These are phyloP conservation scores for Cladosporium sp. DNA, from an alignment of 2,329 filamentous ascomycete species.

Conservation along the genomic window DNA sequence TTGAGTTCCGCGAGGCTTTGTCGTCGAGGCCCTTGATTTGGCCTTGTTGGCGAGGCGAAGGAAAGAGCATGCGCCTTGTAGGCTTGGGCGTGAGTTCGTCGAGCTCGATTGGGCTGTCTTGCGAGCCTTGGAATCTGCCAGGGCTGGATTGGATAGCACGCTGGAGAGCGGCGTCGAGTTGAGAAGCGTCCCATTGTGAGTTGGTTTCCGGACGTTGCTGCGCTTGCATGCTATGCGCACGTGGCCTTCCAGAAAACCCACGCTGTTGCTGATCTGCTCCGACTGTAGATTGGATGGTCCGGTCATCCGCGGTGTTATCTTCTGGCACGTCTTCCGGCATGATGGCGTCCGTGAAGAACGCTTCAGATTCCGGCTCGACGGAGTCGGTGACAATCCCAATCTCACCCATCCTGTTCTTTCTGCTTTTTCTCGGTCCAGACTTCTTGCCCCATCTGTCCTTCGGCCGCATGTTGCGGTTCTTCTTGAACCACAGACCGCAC, in stretches of 20 bases:
- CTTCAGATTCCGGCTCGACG: conserved; percentile 27
- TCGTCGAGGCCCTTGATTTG: conserved; percentile 57
- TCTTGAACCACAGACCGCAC: conserved; percentile 91
- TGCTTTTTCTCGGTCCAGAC: conserved; percentile 20
- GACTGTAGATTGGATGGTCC: not conserved
- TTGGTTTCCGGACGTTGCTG: conserved; percentile 24
- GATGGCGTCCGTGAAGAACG: conserved; percentile 26
- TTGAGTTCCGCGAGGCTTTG: conserved; percentile 33
- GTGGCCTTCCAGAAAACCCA: conserved; percentile 32
- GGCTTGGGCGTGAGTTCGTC: conserved; percentile 52
- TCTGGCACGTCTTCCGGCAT: conserved; percentile 19
- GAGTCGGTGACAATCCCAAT: conserved; percentile 21
- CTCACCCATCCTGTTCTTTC: conserved; percentile 20
- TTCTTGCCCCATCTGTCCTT: conserved; percentile 66
- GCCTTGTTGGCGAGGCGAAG: conserved; percentile 64
- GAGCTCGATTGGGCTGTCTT: conserved; percentile 44
- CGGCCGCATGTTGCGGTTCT: conserved; percentile 79
- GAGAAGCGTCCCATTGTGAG: conserved; percentile 25
- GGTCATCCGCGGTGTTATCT: not conserved
- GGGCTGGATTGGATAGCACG: conserved; percentile 58
- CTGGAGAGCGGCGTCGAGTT: conserved; percentile 36
- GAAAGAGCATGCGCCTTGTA: conserved; percentile 68
- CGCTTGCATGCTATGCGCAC: conserved; percentile 45
- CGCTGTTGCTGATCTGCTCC: conserved; percentile 6
- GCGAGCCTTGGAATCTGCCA: conserved; percentile 43